These are phyloP conservation scores for Penicillium psychrosexuale DNA, from an alignment of 2,329 filamentous ascomycete genomes.

Conservation along the genomic window DNA sequence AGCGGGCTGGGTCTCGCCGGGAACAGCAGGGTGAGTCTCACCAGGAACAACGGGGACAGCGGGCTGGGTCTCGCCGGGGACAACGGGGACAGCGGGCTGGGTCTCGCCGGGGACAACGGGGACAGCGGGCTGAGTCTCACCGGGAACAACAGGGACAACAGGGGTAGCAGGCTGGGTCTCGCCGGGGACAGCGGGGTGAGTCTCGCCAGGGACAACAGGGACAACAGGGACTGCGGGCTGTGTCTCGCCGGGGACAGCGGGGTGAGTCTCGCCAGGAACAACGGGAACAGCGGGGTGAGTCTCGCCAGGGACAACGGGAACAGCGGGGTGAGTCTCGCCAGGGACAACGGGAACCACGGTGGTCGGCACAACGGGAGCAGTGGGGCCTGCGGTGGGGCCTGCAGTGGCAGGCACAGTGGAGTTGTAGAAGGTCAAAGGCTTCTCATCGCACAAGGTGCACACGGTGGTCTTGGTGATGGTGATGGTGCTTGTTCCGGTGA, in stretches of 20 bases:
- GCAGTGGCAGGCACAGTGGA: slow-evolving; percentile 10
- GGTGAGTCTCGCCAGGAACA: background rate
- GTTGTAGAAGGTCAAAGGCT: slow-evolving; percentile 18
- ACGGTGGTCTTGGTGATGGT: slow-evolving; percentile 30
- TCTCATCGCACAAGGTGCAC: slow-evolving; percentile 21
- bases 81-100: slow-evolving; percentile 2
- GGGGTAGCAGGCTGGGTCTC: slow-evolving; percentile 9
- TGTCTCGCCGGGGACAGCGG: background rate
- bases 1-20: background rate
- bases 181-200: slow-evolving; percentile 1
- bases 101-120: background rate
- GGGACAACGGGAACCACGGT: background rate
- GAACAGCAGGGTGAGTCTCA: too few relatives aligned
- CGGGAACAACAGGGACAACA: slow-evolving; percentile 2
- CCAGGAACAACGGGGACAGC: background rate
- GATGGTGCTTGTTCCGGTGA: slow-evolving; percentile 33
- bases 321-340: background rate
- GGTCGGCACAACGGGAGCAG: slow-evolving; percentile 4
- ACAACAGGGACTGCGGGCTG: background rate
- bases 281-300: background rate
- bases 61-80: background rate
- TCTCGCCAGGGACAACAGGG: slow-evolving; percentile 1
- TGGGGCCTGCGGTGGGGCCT: slow-evolving; percentile 11
- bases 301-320: background rate
- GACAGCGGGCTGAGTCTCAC: background rate